Conservation (phyloP, 2,329 filamentous ascomycete species). For the Calonectria pseudoreteaudii region DNA sequence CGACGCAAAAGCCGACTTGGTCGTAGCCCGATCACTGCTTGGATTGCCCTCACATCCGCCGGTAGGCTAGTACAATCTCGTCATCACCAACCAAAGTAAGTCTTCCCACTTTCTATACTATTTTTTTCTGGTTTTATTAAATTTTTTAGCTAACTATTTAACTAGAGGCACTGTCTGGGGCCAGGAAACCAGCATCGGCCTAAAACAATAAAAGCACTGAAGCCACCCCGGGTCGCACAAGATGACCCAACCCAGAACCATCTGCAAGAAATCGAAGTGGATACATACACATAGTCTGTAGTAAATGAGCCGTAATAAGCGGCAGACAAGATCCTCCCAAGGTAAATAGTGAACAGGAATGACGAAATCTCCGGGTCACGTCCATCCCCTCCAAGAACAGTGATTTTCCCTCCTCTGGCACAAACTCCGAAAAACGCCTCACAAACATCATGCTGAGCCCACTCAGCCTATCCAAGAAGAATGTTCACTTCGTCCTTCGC, state of each 20-base stretch:
- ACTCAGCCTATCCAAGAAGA: conserved; percentile 51
- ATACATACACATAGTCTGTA: not conserved
- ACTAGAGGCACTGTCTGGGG: not conserved
- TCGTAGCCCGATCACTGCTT: no score
- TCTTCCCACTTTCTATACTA: not conserved
- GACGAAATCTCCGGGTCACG: not conserved
- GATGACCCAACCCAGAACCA: not conserved
- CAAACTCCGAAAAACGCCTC: conserved; percentile 22
- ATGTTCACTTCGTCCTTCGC: conserved; percentile 55
- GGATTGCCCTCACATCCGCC: conserved; percentile 70
- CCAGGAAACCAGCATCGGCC: not conserved
- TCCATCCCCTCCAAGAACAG: not conserved
- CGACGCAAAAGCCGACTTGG: no score
- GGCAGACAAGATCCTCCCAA: not conserved
- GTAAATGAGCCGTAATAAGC: not conserved
- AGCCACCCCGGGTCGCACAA: not conserved
- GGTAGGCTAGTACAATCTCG: conserved; percentile 43
- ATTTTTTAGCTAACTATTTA: not conserved
- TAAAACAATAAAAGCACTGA: not conserved
- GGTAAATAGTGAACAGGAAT: not conserved
- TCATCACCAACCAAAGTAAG: conserved; percentile 47
- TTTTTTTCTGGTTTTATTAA: not conserved
- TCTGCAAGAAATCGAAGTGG: not conserved
- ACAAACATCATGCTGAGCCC: conserved; percentile 8
- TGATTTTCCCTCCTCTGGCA: not conserved